phyloP scores from a whole-genome alignment of 2,329 filamentous ascomycete genomes.

The Fusarium chaquense region DNA sequence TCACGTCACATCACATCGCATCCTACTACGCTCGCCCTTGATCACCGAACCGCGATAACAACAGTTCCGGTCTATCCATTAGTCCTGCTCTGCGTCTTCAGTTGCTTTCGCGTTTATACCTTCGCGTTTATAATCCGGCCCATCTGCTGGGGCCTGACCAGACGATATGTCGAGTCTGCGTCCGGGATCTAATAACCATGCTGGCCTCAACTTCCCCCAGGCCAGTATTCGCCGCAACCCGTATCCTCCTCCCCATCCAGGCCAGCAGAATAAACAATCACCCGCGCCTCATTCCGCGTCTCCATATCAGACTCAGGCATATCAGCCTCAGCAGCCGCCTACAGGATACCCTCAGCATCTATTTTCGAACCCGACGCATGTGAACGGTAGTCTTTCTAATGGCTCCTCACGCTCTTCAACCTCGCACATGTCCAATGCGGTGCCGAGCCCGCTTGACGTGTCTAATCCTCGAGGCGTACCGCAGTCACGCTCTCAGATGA shows the following conservation, averaged over 20 bases:
- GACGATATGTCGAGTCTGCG: conserved; percentile 63
- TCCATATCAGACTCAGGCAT: conserved; percentile 66
- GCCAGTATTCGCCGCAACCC: conserved; percentile 61
- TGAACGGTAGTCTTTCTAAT: conserved; percentile 62
- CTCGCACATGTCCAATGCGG: conserved; percentile 61
- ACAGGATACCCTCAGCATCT: conserved; percentile 66
- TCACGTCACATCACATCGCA: conserved; percentile 38
- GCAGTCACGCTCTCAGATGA: conserved; percentile 60
- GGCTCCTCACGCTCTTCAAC: conserved; percentile 60
- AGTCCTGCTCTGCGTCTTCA: conserved; percentile 12
- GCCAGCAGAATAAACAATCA: conserved; percentile 67
- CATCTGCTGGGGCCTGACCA: conserved; percentile 41
- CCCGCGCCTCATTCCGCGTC: conserved; percentile 66
- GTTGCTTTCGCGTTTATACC: conserved; percentile 23
- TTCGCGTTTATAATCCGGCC: conserved; percentile 36
- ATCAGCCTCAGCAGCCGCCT: conserved; percentile 64
- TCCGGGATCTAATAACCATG: conserved; percentile 64
- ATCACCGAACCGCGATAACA: conserved; percentile 30
- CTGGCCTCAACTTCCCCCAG: conserved; percentile 66
- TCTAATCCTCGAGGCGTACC: conserved; percentile 59
- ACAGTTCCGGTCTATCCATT: conserved; percentile 25
- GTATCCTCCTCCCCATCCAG: conserved; percentile 62
- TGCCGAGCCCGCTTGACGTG: conserved; percentile 62
- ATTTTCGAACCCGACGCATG: conserved; percentile 61
- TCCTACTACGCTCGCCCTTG: conserved; percentile 23